phyloP scores from a whole-genome alignment of 164 flowering plant species.

The Liquidambar formosana region DNA sequence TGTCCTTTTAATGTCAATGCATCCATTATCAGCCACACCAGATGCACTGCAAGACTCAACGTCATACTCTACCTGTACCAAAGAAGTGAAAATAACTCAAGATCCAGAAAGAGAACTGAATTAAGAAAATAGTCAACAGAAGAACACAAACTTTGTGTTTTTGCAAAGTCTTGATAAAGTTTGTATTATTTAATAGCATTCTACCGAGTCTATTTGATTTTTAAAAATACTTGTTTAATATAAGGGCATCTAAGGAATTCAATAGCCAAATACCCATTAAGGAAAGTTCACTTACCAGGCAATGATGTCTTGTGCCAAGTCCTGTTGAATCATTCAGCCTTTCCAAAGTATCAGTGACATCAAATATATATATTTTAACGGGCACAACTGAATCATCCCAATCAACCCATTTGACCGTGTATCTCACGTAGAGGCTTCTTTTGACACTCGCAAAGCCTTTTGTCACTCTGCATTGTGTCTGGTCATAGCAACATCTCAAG shows the following conservation, averaged over 20 bases:
- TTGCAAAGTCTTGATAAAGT: too few relatives aligned
- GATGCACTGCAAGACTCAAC: slow-evolving; percentile 45
- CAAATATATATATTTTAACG: slow-evolving; percentile 74
- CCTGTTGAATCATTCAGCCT: slow-evolving; percentile 27
- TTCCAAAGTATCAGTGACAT: slow-evolving; percentile 72
- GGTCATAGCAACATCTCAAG: slow-evolving; percentile 71
- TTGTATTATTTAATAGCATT: too few relatives aligned
- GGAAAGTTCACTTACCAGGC: slow-evolving; percentile 43
- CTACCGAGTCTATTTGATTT: too few relatives aligned
- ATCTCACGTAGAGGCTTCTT: slow-evolving; percentile 67
- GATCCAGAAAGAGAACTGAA: background rate
- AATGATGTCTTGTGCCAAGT: slow-evolving; percentile 27
- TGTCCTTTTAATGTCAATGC: slow-evolving; percentile 44
- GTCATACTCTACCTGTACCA: slow-evolving; percentile 69
- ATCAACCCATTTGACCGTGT: slow-evolving; percentile 80
- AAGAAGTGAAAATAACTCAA: background rate
- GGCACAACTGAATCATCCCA: slow-evolving; percentile 70
- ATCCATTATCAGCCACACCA: slow-evolving; percentile 27
- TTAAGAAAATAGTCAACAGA: background rate
- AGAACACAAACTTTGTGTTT: background rate
- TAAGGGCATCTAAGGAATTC: background rate
- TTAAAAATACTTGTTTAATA: too few relatives aligned
- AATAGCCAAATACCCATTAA: background rate
- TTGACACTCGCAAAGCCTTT: slow-evolving; percentile 37
- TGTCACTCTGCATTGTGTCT: slow-evolving; percentile 56